A percentile compares a stretch with the other conserved stretches of the same genome.
Conservation (phyloP, 768 basidiomycete species). For the Mycena capillaripes region DNA sequence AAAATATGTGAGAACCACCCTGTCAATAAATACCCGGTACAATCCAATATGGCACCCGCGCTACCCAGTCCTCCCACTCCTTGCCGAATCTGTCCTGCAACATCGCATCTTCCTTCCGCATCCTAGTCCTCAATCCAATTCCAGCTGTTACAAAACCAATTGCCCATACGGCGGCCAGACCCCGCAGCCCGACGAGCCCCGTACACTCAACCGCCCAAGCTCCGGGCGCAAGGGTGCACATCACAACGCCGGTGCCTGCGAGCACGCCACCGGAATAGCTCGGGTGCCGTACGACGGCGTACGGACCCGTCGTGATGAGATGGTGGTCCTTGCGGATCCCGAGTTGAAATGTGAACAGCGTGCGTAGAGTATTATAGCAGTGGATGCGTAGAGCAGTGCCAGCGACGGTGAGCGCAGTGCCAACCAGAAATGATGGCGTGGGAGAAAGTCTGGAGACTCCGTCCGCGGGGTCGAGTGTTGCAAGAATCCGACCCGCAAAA, state of each 20-base stretch:
- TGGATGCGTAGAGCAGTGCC: conserved; percentile 8
- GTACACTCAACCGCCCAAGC: conserved; percentile 34
- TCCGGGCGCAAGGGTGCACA: conserved; percentile 29
- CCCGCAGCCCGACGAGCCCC: neutral
- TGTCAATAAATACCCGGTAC: conserved; percentile 26
- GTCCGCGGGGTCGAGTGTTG: neutral
- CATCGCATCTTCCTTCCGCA: conserved; percentile 26
- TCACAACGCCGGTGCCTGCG: conserved; percentile 38
- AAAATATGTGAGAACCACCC: no score
- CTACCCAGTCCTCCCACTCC: conserved; percentile 34
- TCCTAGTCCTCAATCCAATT: neutral
- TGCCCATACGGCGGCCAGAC: neutral
- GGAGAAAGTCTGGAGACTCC: neutral
- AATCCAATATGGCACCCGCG: conserved; percentile 21
- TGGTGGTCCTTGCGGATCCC: conserved; percentile 48
- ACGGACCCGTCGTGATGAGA: conserved; percentile 44
- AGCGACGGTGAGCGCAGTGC: neutral
- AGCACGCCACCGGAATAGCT: conserved; percentile 43
- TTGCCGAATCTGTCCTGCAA: conserved; percentile 19
- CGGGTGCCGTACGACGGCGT: conserved; percentile 48
- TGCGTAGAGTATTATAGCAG: conserved; percentile 49
- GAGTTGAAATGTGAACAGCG: conserved; percentile 50
- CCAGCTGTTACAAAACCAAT: neutral
- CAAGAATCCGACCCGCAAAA: neutral
- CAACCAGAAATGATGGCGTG: conserved; percentile 1